A percentile compares a stretch with the other conserved stretches of the same genome.
phyloP scores from a whole-genome alignment of 2,329 filamentous ascomycete genomes.

The Cladosporium colombiae region DNA sequence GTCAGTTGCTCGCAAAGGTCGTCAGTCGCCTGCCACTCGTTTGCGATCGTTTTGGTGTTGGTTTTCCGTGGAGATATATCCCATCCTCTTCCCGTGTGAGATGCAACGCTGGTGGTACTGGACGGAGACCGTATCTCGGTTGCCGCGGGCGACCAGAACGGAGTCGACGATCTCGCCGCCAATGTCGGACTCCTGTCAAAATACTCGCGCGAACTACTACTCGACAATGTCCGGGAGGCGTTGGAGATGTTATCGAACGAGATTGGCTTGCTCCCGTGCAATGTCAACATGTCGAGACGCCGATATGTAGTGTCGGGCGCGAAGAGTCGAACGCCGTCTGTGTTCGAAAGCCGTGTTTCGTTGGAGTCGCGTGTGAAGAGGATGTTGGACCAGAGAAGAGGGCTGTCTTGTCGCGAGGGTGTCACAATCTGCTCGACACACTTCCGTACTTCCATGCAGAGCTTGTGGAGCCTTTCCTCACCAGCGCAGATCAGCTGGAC shows the following conservation, averaged over 20 bases:
- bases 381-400: constrained; percentile 89
- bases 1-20: constrained; percentile 56
- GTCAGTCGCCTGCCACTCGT: constrained; percentile 53
- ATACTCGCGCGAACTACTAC: constrained; percentile 57
- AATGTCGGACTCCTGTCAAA: constrained; percentile 70
- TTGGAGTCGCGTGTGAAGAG: constrained; percentile 68
- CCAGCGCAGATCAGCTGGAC: constrained; percentile 94
- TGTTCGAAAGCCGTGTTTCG: background rate
- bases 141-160: constrained; percentile 88
- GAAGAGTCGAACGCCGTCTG: background rate
- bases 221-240: constrained; percentile 33
- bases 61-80: constrained; percentile 20
- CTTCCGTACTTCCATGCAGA: constrained; percentile 85
- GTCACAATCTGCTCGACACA: constrained; percentile 84
- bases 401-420: constrained; percentile 75
- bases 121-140: constrained; percentile 65
- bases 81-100: constrained; percentile 22
- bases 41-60: constrained; percentile 28
- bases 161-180: constrained; percentile 72
- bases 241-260: constrained; percentile 32
- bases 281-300: constrained; percentile 24
- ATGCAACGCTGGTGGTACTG: constrained; percentile 59
- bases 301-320: background rate
- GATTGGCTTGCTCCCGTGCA: constrained; percentile 26
- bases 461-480: constrained; percentile 91